Conservation (phyloP, 2,329 filamentous ascomycete genomes). For the Exophiala oligosperma region DNA sequence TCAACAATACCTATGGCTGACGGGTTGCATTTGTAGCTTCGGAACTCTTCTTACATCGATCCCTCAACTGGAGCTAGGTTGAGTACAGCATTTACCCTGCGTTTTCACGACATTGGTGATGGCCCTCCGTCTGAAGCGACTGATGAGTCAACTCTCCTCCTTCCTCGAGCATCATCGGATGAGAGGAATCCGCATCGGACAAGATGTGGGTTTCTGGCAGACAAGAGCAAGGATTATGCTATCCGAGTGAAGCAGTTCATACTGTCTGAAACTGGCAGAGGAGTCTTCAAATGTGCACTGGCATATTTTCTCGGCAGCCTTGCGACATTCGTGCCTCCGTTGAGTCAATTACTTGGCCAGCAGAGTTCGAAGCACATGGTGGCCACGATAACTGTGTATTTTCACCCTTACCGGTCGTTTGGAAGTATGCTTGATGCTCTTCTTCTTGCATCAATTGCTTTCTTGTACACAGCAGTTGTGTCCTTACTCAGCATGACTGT, state of each 20-base stretch:
- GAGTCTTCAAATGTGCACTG: constrained; percentile 85
- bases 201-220: constrained; percentile 3
- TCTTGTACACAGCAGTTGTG: constrained; percentile 74
- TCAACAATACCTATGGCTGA: not conserved
- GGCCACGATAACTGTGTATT: constrained; percentile 91
- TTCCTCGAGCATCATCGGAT: not conserved
- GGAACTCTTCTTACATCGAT: constrained; percentile 83
- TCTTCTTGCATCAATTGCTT: constrained; percentile 72
- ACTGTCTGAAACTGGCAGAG: constrained; percentile 71
- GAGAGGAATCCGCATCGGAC: not conserved
- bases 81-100: constrained; percentile 75
- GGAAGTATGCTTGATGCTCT: constrained; percentile 89
- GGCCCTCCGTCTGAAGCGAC: not conserved
- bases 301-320: constrained; percentile 85
- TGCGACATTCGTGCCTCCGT: constrained; percentile 75
- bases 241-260: constrained; percentile 59
- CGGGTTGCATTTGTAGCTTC: constrained; percentile 53
- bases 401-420: constrained; percentile 81
- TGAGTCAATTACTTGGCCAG: constrained; percentile 73
- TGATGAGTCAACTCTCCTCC: constrained; percentile 19
- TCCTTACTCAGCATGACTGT: constrained; percentile 86
- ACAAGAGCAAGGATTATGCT: constrained; percentile 33
- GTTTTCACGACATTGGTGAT: constrained; percentile 48
- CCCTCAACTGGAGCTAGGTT: constrained; percentile 83
- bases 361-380: constrained; percentile 94